Base-by-base conservation (phyloP, 2,329 filamentous ascomycete species). In the Fusarium clavum region DNA sequence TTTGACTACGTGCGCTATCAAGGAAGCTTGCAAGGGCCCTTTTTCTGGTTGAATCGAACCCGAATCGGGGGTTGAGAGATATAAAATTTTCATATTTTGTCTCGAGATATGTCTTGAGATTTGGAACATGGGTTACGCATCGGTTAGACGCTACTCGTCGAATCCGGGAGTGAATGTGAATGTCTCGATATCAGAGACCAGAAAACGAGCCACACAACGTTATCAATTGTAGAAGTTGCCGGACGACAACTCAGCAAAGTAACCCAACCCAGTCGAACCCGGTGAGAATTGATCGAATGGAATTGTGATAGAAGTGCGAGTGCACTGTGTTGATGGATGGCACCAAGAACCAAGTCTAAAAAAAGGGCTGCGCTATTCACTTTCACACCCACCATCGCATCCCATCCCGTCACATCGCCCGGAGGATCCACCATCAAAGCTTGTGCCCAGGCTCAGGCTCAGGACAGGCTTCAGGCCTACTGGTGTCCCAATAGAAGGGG, bases 371-470 rank as follows among this genome's bases (percentile, higher is more conserved):
- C 57, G 52, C 53, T 55, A 43, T 56, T 44, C 51, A 41, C 56
- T 57, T 51, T 54, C 67, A 67, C 58, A 59, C 32, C 32, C 52
- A 51, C 47, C 48, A 64, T 58, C 27, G 43, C 20, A 46, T 25
- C 34, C 40, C 52, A 67, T 66, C 56, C 64, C 64, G 57, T 67
- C 67, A 61, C 64, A 69, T 69, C 67, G 54, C 40, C 67, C 47
- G 49, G 7, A 27, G 57, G 67, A 64, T 65, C 67, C 70, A 72
- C 67, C 56, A 53, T 44, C 56, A 65, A 68, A 72, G 66, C 70
- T 72, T 70, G 70, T 72, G 58, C 57, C 62, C 48, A 54, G 67
- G 57, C 62, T 30, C 60, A n/a, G 30, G 53, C 55, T 68, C 67
- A 44, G 66, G 63, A 43, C 34, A 25, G 6, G 46, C 49, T 24